Base-by-base conservation (phyloP, 2,329 filamentous ascomycete genomes). In the Diaporthe sp. region DNA sequence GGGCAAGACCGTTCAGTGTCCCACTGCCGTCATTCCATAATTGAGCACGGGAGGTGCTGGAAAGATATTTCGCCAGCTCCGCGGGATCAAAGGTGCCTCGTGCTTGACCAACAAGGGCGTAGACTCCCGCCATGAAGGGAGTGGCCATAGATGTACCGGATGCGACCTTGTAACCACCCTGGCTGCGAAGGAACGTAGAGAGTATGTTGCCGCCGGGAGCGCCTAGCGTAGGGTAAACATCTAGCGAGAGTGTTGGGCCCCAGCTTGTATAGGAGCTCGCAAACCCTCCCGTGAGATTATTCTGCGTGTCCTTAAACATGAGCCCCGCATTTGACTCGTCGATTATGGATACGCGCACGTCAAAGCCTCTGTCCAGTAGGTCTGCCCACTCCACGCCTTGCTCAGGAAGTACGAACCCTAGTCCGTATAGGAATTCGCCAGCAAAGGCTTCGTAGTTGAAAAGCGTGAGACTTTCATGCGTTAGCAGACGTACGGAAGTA, bases 141-240 rank as follows among this genome's bases (percentile, higher is more conserved):
- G 86, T 87, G 4, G 90, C 86, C 91, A 93, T 92, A 1, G 89
- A 91, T 0, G 89, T 91, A 17, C 90, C 90, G 44, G 84, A 90
- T 35, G 86, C 81, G 1, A 91, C 85, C 30, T 85, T 86, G 70
- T 91, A 92, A 39, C 82, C 81, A 32, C 87, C 87, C 42, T 83
- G 78, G 4, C 81, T 81, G 4, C 85, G 79, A 0, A 88, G 89
- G 76, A 84, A 92, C 0, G 90, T 92, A 13, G 89, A 91, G 35
- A 92, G 81, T 59, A 92, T 91, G 68, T 85, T 85, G 63, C 89
- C 89, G 47, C 90, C 90, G 3, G 89, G 87, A 1, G 88, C 84
- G n/a, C 86, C 87, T 55, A 91, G 80, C 77, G 91, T 86, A 0
- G 90, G 89, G 80, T 90, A 90, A 63, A 88, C 80, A 59, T 88